A percentile compares a stretch with the other conserved stretches of the same genome.
Conservation (phyloP, 163 green algal genomes). For the Picocystis sp. region DNA sequence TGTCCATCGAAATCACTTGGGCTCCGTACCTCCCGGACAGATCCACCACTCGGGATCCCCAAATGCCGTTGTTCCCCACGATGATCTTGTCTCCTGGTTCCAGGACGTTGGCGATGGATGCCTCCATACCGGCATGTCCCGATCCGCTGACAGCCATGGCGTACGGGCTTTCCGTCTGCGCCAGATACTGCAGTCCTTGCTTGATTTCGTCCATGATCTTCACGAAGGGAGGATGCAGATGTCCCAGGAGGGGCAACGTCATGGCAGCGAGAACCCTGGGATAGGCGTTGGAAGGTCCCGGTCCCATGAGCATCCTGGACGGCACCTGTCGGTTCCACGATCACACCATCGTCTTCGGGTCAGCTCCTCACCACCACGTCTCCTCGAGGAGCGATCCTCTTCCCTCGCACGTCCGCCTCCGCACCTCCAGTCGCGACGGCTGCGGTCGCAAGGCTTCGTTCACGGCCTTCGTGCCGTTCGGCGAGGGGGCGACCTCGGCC, state of each 20-base stretch:
- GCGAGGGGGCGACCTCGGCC: too few species aligned
- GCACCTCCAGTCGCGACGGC: too few species aligned
- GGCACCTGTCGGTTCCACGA: conserved; percentile 34
- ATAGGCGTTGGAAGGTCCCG: conserved; percentile 67
- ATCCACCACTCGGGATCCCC: conserved; percentile 22
- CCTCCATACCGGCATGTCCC: conserved; percentile 72
- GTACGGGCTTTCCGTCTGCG: conserved; percentile 72
- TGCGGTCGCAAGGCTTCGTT: too few species aligned
- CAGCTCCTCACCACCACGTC: too few species aligned
- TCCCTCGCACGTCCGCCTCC: too few species aligned
- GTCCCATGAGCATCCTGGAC: conserved; percentile 67
- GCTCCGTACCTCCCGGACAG: conserved; percentile 17
- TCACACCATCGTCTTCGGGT: too few species aligned
- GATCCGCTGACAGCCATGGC: conserved; percentile 62
- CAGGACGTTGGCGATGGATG: conserved; percentile 68
- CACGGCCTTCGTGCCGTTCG: too few species aligned
- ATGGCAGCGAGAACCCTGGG: conserved; percentile 60
- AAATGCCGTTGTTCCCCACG: conserved; percentile 69
- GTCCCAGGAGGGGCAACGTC: conserved; percentile 37
- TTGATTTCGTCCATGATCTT: conserved; percentile 77
- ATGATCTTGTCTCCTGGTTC: conserved; percentile 75
- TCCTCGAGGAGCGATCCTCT: too few species aligned
- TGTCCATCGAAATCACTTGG: conserved; percentile 18
- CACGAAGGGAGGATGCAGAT: conserved; percentile 85
- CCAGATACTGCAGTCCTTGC: conserved; percentile 48